Base-by-base conservation (phyloP, 2,329 filamentous ascomycete species). In the Graphium sp. region DNA sequence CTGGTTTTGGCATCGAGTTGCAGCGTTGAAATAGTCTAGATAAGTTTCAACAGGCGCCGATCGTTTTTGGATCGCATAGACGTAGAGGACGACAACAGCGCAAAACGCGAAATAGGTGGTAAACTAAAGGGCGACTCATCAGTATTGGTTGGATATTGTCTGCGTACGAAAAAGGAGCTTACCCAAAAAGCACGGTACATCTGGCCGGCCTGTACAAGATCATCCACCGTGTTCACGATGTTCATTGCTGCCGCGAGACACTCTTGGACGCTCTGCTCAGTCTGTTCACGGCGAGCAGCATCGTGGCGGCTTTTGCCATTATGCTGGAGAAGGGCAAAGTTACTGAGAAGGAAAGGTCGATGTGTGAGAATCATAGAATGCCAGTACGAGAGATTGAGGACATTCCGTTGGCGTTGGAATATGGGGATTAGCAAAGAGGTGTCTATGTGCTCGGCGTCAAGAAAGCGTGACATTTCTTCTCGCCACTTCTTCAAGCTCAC, bases 51-150 rank as follows among this genome's bases (percentile, higher is more conserved):
- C 35, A 3, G 41, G 36, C 4, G 39, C 34, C 4, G 41, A 35
- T 2, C 46, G 35, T 18, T 51, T 41, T 23, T 56, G 56, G 7
- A 60, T 59, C 5, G 49, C 47, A 23, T 53, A 55, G 4, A 60
- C 49, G 31, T 60, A 60, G 3, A 60, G 40, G 1, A 60, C 46
- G 2, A 57, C 52, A 3, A 56, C 50, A 1, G 56, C 57, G 9
- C 45, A 56, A 24, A 60, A 61, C 2, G 49, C 55, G 29, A 53
- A 55, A 30, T 61, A 60, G 15, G 54, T 53, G 1, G 43, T 48
- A 24, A 51, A 49, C 47, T 50, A 8, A 15, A n/a, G 14, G 16
- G 4, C 17, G 15, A 12, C 15, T n/a, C n/a, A n/a, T n/a, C n/a
- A n/a, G n/a, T n/a, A n/a, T n/a, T n/a, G n/a, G n/a, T 16, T 13